Percentiles rank a stretch among this genome's conserved stretches.
Evolutionary conservation across 2,329 filamentous ascomycete genomes (phyloP).

Genomic region (Verticillium isaacii): DNA sequence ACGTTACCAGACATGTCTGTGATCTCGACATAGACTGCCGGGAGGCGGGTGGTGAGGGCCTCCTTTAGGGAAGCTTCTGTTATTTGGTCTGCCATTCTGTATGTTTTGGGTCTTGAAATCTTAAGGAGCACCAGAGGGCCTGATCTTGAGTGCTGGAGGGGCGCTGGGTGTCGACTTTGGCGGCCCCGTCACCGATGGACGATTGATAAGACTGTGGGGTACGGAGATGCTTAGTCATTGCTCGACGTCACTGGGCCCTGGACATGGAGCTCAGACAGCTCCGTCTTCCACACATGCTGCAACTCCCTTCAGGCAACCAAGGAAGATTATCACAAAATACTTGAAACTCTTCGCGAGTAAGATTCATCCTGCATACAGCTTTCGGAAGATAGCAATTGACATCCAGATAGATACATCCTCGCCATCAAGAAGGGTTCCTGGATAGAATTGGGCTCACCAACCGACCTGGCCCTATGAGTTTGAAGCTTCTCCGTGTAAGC

Average conservation of each 20-base stretch:
- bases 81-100: constrained; percentile 54
- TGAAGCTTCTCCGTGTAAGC: background rate
- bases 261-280: background rate
- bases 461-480: background rate
- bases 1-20: constrained; percentile 82
- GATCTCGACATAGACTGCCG: constrained; percentile 77
- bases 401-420: no score
- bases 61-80: constrained; percentile 67
- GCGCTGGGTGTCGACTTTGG: background rate
- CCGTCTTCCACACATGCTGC: background rate
- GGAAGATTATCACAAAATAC: no score
- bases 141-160: background rate
- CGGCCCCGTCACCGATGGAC: background rate
- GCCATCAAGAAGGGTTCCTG: no score
- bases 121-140: background rate
- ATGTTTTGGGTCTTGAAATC: background rate
- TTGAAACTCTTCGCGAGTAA: no score
- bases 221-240: background rate
- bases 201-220: constrained; percentile 15
- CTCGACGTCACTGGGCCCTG: background rate
- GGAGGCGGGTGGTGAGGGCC: constrained; percentile 65
- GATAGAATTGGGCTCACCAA: no score
- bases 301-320: background rate
- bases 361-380: no score
- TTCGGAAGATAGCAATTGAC: no score